Evolutionary conservation across 2,329 filamentous ascomycete species (phyloP).

Genomic region (Xylariales sp.): DNA sequence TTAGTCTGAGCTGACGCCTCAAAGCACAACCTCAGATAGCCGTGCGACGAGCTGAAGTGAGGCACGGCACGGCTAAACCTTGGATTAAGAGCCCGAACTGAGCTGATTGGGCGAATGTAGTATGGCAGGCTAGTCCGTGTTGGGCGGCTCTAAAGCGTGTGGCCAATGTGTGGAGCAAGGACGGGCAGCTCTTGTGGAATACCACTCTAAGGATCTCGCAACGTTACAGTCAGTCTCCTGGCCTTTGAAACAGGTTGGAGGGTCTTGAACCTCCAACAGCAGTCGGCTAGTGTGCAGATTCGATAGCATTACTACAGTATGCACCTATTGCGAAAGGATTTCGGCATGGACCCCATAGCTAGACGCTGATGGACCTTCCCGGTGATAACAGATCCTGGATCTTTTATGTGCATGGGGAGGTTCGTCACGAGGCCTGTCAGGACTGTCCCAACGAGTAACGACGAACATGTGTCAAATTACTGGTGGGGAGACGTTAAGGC

Average conservation of each 20-base stretch:
- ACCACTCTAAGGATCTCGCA: background rate
- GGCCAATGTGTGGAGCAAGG: background rate
- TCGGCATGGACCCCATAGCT: too few relatives aligned
- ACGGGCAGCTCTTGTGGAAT: background rate
- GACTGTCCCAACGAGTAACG: too few relatives aligned
- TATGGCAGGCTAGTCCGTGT: background rate
- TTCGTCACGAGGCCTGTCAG: too few relatives aligned
- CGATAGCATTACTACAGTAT: background rate
- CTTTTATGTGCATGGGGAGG: too few relatives aligned
- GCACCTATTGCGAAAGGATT: too few relatives aligned
- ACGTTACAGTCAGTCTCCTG: slow-evolving; percentile 3
- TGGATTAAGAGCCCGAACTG: background rate
- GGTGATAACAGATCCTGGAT: too few relatives aligned
- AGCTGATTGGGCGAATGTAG: background rate
- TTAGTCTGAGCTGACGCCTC: background rate
- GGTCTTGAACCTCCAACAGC: background rate
- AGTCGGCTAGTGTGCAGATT: background rate
- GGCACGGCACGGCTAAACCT: slow-evolving; percentile 8
- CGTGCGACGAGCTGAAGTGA: background rate
- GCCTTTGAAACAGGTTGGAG: background rate
- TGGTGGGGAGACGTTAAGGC: too few relatives aligned
- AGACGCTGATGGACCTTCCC: too few relatives aligned
- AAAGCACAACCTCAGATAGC: background rate
- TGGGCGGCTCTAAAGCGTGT: background rate
- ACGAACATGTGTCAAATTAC: too few relatives aligned